Conservation (phyloP, 208 protist genomes). For the Acanthamoeba culbertsoni region DNA sequence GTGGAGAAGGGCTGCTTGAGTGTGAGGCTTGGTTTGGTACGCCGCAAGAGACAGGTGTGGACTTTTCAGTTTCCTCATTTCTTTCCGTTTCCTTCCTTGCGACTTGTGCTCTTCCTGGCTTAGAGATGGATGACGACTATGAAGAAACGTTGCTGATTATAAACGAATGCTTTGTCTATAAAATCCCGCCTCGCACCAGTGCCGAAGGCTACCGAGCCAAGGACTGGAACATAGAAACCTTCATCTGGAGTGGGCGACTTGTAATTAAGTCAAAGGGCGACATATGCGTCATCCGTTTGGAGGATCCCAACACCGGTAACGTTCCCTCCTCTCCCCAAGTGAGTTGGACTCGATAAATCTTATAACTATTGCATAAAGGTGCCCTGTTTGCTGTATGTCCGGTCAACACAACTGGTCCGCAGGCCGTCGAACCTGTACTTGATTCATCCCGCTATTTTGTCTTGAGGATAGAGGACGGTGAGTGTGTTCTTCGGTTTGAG, state of each 20-base stretch:
- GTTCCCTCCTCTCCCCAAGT: neutral
- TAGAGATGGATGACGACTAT: constrained; percentile 66
- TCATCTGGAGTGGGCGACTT: constrained; percentile 76
- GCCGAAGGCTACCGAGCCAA: constrained; percentile 69
- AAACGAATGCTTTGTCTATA: constrained; percentile 81
- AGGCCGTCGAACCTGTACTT: constrained; percentile 38
- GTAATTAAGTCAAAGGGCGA: constrained; percentile 63
- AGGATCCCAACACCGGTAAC: constrained; percentile 53
- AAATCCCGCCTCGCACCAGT: constrained; percentile 67
- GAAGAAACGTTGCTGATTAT: constrained; percentile 77
- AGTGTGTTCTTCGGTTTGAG: too few relatives aligned
- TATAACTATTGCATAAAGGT: neutral
- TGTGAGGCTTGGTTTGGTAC: too few relatives aligned
- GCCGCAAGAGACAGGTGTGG: too few relatives aligned
- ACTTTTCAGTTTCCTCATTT: too few relatives aligned
- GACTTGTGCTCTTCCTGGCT: too few relatives aligned
- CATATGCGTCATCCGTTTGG: constrained; percentile 53
- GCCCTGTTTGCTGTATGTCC: constrained; percentile 28
- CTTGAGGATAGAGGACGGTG: constrained; percentile 24
- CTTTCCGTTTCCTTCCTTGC: too few relatives aligned
- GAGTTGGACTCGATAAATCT: too few relatives aligned
- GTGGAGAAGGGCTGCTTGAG: too few relatives aligned
- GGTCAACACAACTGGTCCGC: neutral
- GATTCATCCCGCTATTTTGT: constrained; percentile 55
- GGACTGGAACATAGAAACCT: constrained; percentile 73